Conservation (phyloP, 768 basidiomycete genomes). For the Roridomyces roridus region DNA sequence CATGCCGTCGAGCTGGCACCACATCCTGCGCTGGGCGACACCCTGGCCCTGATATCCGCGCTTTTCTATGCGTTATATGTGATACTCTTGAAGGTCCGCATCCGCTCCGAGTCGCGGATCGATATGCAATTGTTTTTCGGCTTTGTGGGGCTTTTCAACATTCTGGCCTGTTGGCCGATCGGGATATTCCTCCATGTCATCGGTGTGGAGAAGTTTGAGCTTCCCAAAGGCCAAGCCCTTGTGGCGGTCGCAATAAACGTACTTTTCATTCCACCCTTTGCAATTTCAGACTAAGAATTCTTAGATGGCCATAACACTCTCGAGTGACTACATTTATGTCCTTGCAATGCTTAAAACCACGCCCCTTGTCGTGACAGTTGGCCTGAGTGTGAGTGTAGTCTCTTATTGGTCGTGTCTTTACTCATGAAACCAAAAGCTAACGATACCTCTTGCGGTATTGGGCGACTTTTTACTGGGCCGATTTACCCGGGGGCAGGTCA, state of each 20-base stretch:
- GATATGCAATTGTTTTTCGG: conserved; percentile 97
- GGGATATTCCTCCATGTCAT: conserved; percentile 77
- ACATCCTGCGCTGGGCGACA: conserved; percentile 73
- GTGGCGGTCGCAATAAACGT: conserved; percentile 63
- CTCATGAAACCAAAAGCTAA: conserved; percentile 48
- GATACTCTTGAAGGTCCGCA: conserved; percentile 86
- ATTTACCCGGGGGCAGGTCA: conserved; percentile 61
- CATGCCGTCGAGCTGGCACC: conserved; percentile 27
- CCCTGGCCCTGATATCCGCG: conserved; percentile 85
- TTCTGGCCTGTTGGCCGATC: conserved; percentile 76
- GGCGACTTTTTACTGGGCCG: conserved; percentile 77
- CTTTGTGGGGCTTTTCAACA: conserved; percentile 89
- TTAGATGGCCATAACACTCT: conserved; percentile 84
- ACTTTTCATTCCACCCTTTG: conserved; percentile 14
- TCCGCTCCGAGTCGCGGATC: conserved; percentile 80
- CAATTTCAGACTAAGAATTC: conserved; percentile 25
- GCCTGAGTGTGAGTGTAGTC: conserved; percentile 58
- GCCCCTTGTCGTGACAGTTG: conserved; percentile 91
- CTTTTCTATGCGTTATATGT: conserved; percentile 90
- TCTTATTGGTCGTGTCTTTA: no score
- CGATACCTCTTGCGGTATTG: conserved; percentile 89
- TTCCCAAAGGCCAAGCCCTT: conserved; percentile 60
- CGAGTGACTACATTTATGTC: conserved; percentile 86
- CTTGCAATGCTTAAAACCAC: conserved; percentile 97
- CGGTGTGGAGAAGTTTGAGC: conserved; percentile 75